Percentiles rank a stretch among this genome's conserved stretches.
Evolutionary conservation across 2,329 filamentous ascomycete species (phyloP).

Genomic region (Exophiala xenobiotica): DNA sequence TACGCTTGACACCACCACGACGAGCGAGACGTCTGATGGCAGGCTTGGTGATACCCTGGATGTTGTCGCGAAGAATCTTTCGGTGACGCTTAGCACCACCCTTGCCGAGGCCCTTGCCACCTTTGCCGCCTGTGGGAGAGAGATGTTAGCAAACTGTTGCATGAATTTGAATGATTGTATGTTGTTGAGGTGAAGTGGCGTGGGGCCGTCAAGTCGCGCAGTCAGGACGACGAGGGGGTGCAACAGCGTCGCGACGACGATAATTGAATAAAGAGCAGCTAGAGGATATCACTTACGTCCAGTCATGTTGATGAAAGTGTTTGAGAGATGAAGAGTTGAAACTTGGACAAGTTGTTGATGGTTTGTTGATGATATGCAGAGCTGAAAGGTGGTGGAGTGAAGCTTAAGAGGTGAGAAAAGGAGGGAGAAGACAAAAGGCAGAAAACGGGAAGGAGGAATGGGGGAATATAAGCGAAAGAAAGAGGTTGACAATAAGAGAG

Average conservation of each 20-base stretch:
- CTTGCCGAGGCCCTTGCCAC: slow-evolving; percentile 56
- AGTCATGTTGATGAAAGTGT: slow-evolving; percentile 53
- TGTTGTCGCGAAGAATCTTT: slow-evolving; percentile 57
- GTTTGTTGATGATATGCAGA: slow-evolving; percentile 18
- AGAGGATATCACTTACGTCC: slow-evolving; percentile 52
- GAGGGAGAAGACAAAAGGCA: slow-evolving; percentile 11
- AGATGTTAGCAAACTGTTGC: slow-evolving; percentile 13
- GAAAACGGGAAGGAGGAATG: slow-evolving; percentile 12
- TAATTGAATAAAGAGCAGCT: neutral
- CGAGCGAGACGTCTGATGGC: slow-evolving; percentile 56
- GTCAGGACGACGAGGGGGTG: slow-evolving; percentile 14
- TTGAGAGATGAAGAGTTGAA: slow-evolving; percentile 31
- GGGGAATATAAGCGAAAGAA: slow-evolving; percentile 22
- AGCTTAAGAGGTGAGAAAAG: slow-evolving; percentile 20
- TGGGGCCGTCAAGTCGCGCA: slow-evolving; percentile 6
- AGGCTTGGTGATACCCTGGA: slow-evolving; percentile 56
- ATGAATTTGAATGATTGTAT: neutral
- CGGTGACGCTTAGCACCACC: slow-evolving; percentile 56
- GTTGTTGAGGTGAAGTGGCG: slow-evolving; percentile 45
- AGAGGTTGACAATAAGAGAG: slow-evolving; percentile 14
- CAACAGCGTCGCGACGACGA: slow-evolving; percentile 16
- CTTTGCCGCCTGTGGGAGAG: slow-evolving; percentile 49
- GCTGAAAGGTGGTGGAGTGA: slow-evolving; percentile 21
- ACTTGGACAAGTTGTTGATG: slow-evolving; percentile 32
- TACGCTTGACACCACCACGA: slow-evolving; percentile 98